These are phyloP conservation scores for Yamadazyma trypodendri DNA, from an alignment of 1,139 yeast genomes.

Conservation along the genomic window DNA sequence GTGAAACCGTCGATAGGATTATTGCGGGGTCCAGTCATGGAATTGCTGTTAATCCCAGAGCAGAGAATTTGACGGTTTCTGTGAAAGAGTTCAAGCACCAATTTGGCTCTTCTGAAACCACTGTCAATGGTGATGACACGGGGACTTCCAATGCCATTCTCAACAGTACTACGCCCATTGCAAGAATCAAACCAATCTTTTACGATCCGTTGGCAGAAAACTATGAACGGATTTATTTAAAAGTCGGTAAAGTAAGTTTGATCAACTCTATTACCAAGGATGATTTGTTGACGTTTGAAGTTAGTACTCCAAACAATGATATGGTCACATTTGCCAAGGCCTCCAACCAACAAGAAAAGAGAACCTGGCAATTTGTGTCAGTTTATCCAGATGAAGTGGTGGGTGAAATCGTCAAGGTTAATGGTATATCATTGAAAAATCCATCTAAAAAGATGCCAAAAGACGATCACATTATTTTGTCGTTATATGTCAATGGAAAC, in stretches of 20 bases:
- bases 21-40: constrained; percentile 76
- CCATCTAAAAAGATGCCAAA: constrained; percentile 32
- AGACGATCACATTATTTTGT: constrained; percentile 57
- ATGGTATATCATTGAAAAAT: constrained; percentile 51
- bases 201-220: constrained; percentile 63
- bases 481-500: constrained; percentile 64
- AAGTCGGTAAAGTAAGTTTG: constrained; percentile 50
- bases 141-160: constrained; percentile 37
- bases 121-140: constrained; percentile 1
- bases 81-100: constrained; percentile 74
- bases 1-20: constrained; percentile 77
- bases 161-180: constrained; percentile 52
- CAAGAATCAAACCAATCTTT: constrained; percentile 60
- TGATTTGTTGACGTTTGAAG: constrained; percentile 49
- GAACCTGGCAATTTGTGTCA: constrained; percentile 74
- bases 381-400: constrained; percentile 71
- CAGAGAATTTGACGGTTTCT: constrained; percentile 67
- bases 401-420: constrained; percentile 66
- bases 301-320: constrained; percentile 47
- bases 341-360: constrained; percentile 55
- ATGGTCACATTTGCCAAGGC: constrained; percentile 62
- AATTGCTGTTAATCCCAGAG: constrained; percentile 79
- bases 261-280: constrained; percentile 32
- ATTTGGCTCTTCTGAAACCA: constrained; percentile 17
- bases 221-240: constrained; percentile 60